A percentile compares a stretch with the other conserved stretches of the same genome.
phyloP scores from a whole-genome alignment of 768 basidiomycete genomes.

The Lactarius sanguifluus region DNA sequence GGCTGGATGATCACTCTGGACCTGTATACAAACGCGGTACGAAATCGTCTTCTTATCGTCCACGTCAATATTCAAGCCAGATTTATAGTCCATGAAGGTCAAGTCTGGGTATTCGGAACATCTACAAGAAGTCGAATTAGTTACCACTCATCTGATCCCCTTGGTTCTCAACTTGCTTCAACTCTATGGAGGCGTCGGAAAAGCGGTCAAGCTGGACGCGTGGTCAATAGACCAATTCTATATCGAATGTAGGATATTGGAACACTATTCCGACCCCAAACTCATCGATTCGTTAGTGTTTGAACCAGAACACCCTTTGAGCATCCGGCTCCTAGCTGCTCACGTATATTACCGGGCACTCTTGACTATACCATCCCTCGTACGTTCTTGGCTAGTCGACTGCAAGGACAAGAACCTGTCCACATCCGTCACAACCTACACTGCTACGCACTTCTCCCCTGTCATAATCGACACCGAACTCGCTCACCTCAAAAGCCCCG shows the following conservation, averaged over 20 bases:
- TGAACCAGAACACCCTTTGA: slow-evolving; percentile 50
- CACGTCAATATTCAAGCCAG: slow-evolving; percentile 10
- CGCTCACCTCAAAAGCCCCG: slow-evolving; percentile 62
- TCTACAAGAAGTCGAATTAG: slow-evolving; percentile 65
- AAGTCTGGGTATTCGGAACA: slow-evolving; percentile 85
- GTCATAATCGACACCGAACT: slow-evolving; percentile 83
- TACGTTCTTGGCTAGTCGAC: slow-evolving; percentile 82
- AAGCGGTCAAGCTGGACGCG: slow-evolving; percentile 74
- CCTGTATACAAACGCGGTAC: slow-evolving; percentile 77
- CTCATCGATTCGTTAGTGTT: slow-evolving; percentile 49
- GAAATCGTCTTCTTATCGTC: slow-evolving; percentile 34
- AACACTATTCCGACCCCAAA: not conserved
- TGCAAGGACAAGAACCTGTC: slow-evolving; percentile 89
- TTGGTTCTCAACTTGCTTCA: slow-evolving; percentile 64
- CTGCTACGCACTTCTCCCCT: slow-evolving; percentile 84
- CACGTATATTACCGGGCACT: slow-evolving; percentile 90
- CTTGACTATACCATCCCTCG: slow-evolving; percentile 77
- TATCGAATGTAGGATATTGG: slow-evolving; percentile 55
- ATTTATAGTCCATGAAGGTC: slow-evolving; percentile 77
- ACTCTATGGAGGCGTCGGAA: slow-evolving; percentile 62
- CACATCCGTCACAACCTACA: slow-evolving; percentile 73
- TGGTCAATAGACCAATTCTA: slow-evolving; percentile 88
- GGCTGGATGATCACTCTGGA: slow-evolving; percentile 91
- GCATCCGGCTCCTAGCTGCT: slow-evolving; percentile 69
- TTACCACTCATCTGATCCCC: slow-evolving; percentile 67